Evolutionary conservation across 306 rosid species (phyloP).

Genomic region (Psophocarpus tetragonolobus): DNA sequence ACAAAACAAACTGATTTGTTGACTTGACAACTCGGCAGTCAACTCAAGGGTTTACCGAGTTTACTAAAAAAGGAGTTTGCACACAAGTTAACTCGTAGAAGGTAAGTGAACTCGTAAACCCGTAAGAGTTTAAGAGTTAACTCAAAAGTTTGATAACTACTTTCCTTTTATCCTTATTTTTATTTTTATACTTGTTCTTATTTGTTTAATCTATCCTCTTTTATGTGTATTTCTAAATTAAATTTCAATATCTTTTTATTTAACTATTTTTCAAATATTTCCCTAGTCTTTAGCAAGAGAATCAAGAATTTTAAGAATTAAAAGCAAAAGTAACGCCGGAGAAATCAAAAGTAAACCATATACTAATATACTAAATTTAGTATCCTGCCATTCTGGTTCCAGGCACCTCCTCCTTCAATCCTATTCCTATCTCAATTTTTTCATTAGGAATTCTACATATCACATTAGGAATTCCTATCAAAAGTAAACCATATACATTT

Average conservation of each 20-base stretch:
- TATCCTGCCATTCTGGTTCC: slow-evolving; percentile 4
- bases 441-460: not conserved
- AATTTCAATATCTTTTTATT: not conserved
- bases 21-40: no score
- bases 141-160: no score
- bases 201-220: not conserved
- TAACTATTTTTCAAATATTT: not conserved
- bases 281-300: not conserved
- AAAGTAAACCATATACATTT: no score
- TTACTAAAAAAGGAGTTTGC: no score
- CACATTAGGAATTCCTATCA: no score
- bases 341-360: not conserved
- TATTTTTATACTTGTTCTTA: not conserved
- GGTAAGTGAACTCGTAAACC: no score
- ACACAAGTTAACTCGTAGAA: no score
- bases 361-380: not conserved
- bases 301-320: not conserved
- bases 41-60: no score
- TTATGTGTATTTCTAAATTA: not conserved
- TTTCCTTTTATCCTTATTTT: not conserved
- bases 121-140: no score
- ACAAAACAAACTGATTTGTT: no score
- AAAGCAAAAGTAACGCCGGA: not conserved
- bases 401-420: not conserved
- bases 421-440: not conserved